phyloP scores from a whole-genome alignment of 176 grass and related monocot species.

The Triticum dicoccoides region DNA sequence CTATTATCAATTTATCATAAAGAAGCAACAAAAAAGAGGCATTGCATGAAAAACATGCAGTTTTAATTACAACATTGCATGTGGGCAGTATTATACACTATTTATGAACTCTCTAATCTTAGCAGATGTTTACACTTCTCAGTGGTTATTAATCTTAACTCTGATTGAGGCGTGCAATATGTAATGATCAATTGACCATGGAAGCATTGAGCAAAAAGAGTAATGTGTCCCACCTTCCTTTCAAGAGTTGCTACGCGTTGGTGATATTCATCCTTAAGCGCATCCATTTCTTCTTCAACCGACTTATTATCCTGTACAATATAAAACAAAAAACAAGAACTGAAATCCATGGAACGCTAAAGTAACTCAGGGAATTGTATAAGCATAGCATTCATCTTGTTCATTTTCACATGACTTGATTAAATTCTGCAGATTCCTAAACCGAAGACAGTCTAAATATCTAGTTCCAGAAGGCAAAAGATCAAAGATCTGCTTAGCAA shows the following conservation, averaged over 20 bases:
- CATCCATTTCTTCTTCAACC: constrained; percentile 75
- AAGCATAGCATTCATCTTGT: constrained; percentile 4
- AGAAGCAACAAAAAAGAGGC: background rate
- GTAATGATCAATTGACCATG: background rate
- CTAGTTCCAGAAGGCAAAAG: constrained; percentile 17
- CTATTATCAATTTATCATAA: background rate
- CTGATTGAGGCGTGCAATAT: background rate
- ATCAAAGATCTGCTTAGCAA: constrained; percentile 18
- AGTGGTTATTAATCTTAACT: background rate
- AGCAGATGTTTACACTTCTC: background rate
- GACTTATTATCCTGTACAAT: constrained; percentile 75
- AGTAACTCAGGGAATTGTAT: background rate
- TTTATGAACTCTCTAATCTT: background rate
- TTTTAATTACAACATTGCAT: constrained; percentile 3
- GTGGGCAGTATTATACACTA: background rate
- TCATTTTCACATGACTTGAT: constrained; percentile 8
- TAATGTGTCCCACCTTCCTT: constrained; percentile 69
- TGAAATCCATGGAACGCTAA: constrained; percentile 21
- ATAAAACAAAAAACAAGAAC: constrained; percentile 24
- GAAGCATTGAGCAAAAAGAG: background rate
- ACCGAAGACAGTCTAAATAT: background rate
- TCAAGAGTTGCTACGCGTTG: constrained; percentile 96
- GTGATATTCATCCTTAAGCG: constrained; percentile 90
- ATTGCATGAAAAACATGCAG: background rate
- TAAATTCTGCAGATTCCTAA: background rate